phyloP scores from a whole-genome alignment of 176 grass and related monocot genomes.

The Calamus simplicifolius region DNA sequence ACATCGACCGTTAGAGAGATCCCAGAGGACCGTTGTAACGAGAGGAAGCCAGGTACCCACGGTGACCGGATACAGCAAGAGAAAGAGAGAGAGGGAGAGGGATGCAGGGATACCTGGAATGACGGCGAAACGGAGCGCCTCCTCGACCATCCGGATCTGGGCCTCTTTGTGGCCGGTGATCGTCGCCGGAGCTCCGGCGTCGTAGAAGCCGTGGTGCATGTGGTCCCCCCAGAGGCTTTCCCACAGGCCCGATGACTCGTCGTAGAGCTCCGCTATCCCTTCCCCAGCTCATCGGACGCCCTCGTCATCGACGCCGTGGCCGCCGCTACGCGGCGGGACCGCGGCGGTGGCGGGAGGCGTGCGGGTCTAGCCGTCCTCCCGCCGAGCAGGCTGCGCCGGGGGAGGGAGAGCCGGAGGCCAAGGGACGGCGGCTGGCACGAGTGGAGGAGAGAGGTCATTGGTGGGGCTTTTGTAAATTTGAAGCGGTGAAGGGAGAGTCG shows the following conservation, averaged over 20 bases:
- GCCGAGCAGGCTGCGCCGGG: not conserved
- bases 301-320: conserved; percentile 4
- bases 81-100: not conserved
- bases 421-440: not conserved
- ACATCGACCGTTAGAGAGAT: too few relatives aligned
- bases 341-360: too few relatives aligned
- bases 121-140: conserved; percentile 76
- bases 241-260: conserved; percentile 80
- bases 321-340: conserved; percentile 6
- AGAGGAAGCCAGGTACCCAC: too few relatives aligned
- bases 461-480: conserved; percentile 4
- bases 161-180: conserved; percentile 61
- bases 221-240: conserved; percentile 95
- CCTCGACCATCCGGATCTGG: conserved; percentile 93
- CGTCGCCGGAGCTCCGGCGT: conserved; percentile 33
- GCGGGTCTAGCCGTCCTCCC: too few relatives aligned
- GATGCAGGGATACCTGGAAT: conserved; percentile 33
- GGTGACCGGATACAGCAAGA: too few relatives aligned
- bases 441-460: conserved; percentile 27
- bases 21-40: too few relatives aligned
- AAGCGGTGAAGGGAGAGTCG: too few relatives aligned
- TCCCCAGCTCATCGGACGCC: conserved; percentile 41
- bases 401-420: conserved; percentile 1
- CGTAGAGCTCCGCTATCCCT: conserved; percentile 95
- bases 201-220: conserved; percentile 98